Evolutionary conservation across 352 stramenopile species (phyloP), one percentile per base, ranked within the genome.

Genomic region (Phytophthora aleatoria): DNA sequence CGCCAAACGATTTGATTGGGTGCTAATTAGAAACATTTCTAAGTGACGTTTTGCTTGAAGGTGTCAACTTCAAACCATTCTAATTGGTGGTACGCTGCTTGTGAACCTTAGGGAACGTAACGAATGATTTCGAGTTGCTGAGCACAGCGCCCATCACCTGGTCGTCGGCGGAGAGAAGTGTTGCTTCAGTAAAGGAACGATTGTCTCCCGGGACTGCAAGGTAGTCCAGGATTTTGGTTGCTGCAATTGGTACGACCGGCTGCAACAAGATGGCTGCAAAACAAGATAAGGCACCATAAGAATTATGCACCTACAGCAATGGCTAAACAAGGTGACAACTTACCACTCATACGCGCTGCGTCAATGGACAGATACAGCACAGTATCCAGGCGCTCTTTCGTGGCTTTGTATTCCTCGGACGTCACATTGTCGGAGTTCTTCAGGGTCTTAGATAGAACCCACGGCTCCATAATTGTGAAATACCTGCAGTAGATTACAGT

Each of bases 381-480:
- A 4, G 77, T 90, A 62, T 90, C 65, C 10, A 95, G 55, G 15
- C 85, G 81, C 54, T 79, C 45, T 56, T 74, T 71, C 10, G 74
- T 69, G 26, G 51, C 57, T 47, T 61, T 49, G 47, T 76, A 68
- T 43, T 87, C 76, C 0, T 71, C 62, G 0, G 53, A 64, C 16
- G 74, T 73, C 30, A 67, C 30, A 13, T 85, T 61, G 10, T 70
- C 31, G 4, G 61, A 54, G 9, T 56, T 67, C 12, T 81, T 75
- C 3, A 93, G 71, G 9, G 74, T 64, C 69, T 92, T 93, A n/a
- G 73, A 78, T 8, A 93, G 57, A 43, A 91, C 73, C 84, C 86
- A 95, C 54, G 86, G 86, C 30, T 93, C 84, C 63, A 90, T 88
- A 2, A 77, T 67, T 3, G 86, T 88, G 50, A 95, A 95, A 66